Percentiles rank a stretch among this genome's conserved stretches.
phyloP scores from a whole-genome alignment of 495 filamentous ascomycete genomes.

The Penicillium ucsense region DNA sequence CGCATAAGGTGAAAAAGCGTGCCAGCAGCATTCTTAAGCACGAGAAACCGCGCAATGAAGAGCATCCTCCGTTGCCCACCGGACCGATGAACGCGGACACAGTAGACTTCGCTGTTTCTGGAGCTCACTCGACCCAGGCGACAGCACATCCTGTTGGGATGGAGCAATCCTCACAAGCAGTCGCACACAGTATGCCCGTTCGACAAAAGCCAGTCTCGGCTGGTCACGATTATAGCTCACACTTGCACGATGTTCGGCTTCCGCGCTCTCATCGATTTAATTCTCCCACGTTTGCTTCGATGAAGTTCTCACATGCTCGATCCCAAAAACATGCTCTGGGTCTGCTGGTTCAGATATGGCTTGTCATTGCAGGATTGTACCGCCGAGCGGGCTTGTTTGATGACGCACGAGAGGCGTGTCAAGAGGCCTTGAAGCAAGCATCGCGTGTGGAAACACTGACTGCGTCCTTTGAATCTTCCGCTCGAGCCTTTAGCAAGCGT shows the following conservation, averaged over 20 bases:
- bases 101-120: slow-evolving; percentile 37
- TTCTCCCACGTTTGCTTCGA: slow-evolving; percentile 30
- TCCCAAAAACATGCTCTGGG: slow-evolving; percentile 47
- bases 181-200: slow-evolving; percentile 41
- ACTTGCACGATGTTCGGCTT: slow-evolving; percentile 42
- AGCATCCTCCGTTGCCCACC: slow-evolving; percentile 8
- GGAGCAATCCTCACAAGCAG: slow-evolving; percentile 35
- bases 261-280: slow-evolving; percentile 36
- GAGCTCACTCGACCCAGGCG: slow-evolving; percentile 13
- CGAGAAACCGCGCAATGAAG: slow-evolving; percentile 8
- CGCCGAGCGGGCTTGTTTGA: slow-evolving; percentile 66
- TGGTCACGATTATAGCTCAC: slow-evolving; percentile 40
- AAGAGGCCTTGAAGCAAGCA: slow-evolving; percentile 69
- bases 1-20: slow-evolving; percentile 39
- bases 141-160: slow-evolving; percentile 13
- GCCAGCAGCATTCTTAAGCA: slow-evolving; percentile 23
- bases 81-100: slow-evolving; percentile 17
- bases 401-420: slow-evolving; percentile 67
- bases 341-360: slow-evolving; percentile 72
- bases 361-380: slow-evolving; percentile 80
- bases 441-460: slow-evolving; percentile 34
- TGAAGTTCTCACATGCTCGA: slow-evolving; percentile 29
- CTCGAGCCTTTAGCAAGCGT: slow-evolving; percentile 44
- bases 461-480: slow-evolving; percentile 38
- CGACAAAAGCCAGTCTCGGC: slow-evolving; percentile 30